These are phyloP conservation scores for Chaetoscypha palmicola DNA, from an alignment of 2,329 filamentous ascomycete species.

Conservation along the genomic window DNA sequence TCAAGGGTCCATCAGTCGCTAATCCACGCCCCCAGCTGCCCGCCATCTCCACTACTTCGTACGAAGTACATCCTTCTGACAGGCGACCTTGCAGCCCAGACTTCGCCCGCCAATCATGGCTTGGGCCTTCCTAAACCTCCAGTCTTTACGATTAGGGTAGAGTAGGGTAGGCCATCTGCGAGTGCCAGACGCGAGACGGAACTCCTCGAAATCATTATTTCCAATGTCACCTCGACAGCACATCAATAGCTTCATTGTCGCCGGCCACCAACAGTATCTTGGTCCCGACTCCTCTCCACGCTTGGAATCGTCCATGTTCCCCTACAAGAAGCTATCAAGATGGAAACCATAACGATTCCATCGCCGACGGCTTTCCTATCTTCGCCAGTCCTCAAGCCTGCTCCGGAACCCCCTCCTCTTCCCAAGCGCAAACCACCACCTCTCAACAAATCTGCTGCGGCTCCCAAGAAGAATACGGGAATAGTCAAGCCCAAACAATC, in stretches of 20 bases:
- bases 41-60: neutral
- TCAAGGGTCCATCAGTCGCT: neutral
- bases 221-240: constrained; percentile 12
- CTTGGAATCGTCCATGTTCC: constrained; percentile 17
- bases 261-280: constrained; percentile 5
- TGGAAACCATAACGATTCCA: constrained; percentile 55
- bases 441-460: constrained; percentile 14
- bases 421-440: constrained; percentile 25
- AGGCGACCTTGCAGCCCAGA: neutral
- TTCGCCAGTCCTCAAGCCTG: constrained; percentile 30
- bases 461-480: constrained; percentile 29
- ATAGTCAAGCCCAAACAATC: constrained; percentile 61
- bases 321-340: constrained; percentile 27
- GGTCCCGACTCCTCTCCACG: neutral
- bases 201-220: constrained; percentile 1
- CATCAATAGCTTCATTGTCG: constrained; percentile 6
- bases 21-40: neutral
- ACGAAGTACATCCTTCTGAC: neutral
- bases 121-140: constrained; percentile 4
- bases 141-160: neutral
- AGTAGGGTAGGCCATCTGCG: neutral
- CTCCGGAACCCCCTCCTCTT: constrained; percentile 26
- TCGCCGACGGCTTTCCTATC: constrained; percentile 49
- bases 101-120: constrained; percentile 7
- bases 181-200: too few relatives aligned